Evolutionary conservation across 257 asterid genomes (phyloP).

Genomic region (Nicotiana sylvestris): DNA sequence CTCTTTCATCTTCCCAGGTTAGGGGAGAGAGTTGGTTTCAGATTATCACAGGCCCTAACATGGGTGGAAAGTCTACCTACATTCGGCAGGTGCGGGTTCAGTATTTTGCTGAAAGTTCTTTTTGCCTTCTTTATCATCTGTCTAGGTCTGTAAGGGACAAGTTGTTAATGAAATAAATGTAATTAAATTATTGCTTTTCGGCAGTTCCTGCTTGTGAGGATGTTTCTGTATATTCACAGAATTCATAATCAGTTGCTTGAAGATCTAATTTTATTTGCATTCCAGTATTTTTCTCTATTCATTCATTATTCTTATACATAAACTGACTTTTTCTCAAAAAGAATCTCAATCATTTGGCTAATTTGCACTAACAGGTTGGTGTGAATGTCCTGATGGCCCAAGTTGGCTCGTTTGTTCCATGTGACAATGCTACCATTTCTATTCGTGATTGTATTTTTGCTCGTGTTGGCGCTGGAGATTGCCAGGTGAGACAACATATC

Average conservation of each 20-base stretch:
- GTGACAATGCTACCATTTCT: constrained; percentile 79
- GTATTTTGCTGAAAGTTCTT: not conserved
- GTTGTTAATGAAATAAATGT: not conserved
- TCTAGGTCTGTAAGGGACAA: not conserved
- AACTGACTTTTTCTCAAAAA: not conserved
- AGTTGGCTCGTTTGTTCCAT: constrained; percentile 88
- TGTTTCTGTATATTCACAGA: not conserved
- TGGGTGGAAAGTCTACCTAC: constrained; percentile 98
- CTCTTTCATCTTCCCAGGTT: constrained; percentile 44
- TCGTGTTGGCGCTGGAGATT: constrained; percentile 99
- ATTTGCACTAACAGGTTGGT: constrained; percentile 59
- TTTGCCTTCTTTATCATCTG: not conserved
- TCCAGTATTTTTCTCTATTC: not conserved
- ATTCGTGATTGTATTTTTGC: constrained; percentile 97
- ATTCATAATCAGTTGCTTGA: not conserved
- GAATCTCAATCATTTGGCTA: not conserved
- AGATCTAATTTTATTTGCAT: constrained; percentile 5
- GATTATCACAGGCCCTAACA: constrained; percentile 96
- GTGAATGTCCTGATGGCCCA: constrained; percentile 95
- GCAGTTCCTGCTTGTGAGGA: not conserved
- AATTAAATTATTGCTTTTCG: not conserved
- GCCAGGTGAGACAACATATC: constrained; percentile 62
- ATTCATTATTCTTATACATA: not conserved
- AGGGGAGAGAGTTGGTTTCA: constrained; percentile 94
- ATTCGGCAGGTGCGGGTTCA: constrained; percentile 68